Conservation (phyloP, 2,329 filamentous ascomycete species). For the Curvularia verruculosa region DNA sequence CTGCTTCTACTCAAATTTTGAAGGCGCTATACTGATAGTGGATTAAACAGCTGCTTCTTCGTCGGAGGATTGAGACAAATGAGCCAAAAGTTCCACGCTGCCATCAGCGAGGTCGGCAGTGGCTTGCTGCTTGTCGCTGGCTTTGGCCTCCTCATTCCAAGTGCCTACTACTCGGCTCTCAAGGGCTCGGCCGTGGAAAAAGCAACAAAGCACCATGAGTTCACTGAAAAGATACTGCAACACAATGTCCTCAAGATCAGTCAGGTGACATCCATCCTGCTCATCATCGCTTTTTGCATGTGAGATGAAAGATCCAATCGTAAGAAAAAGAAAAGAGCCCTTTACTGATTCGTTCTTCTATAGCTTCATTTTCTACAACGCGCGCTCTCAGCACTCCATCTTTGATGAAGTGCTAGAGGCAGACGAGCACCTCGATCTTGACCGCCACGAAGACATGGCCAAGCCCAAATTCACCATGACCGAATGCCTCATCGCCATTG, state of each 20-base stretch:
- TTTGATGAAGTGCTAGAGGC: slow-evolving; percentile 75
- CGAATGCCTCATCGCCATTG: slow-evolving; percentile 71
- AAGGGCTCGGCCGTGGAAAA: slow-evolving; percentile 42
- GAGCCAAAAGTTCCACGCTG: slow-evolving; percentile 74
- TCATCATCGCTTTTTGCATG: slow-evolving; percentile 46
- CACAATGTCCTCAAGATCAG: slow-evolving; percentile 46
- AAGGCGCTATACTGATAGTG: not conserved
- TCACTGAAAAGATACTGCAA: slow-evolving; percentile 42
- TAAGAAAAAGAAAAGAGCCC: not conserved
- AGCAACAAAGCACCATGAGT: slow-evolving; percentile 35
- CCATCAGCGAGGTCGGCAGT: slow-evolving; percentile 78
- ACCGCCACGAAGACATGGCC: slow-evolving; percentile 63
- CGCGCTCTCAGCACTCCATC: slow-evolving; percentile 75
- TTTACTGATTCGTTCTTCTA: slow-evolving; percentile 59
- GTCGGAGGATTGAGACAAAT: slow-evolving; percentile 72
- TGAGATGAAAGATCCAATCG: slow-evolving; percentile 32
- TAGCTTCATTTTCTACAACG: slow-evolving; percentile 72
- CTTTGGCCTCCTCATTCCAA: slow-evolving; percentile 53
- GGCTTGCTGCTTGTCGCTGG: slow-evolving; percentile 78
- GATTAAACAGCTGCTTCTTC: slow-evolving; percentile 69
- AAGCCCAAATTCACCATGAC: slow-evolving; percentile 76
- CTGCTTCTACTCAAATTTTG: not conserved
- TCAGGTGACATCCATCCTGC: slow-evolving; percentile 44
- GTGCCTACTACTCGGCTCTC: slow-evolving; percentile 53
- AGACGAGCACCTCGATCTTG: slow-evolving; percentile 71